Evolutionary conservation across 495 filamentous ascomycete genomes (phyloP).

Genomic region (Lasiosphaeris hirsuta): DNA sequence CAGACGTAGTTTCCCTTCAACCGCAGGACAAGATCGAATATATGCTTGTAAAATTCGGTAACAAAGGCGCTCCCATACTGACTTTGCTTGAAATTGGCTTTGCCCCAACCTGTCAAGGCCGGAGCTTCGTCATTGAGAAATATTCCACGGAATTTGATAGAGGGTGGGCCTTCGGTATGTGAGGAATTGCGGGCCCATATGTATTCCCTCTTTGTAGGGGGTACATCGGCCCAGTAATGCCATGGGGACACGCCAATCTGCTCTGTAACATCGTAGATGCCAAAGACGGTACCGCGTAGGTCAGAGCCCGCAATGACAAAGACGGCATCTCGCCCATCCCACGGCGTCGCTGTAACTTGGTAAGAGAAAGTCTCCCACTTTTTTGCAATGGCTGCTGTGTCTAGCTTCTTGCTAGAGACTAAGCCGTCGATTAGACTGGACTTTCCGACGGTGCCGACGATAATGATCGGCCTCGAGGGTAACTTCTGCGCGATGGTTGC

Average conservation of each 20-base stretch:
- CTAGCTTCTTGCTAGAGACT: constrained; percentile 43
- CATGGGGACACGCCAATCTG: constrained; percentile 64
- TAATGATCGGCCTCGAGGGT: constrained; percentile 33
- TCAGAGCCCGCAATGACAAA: constrained; percentile 62
- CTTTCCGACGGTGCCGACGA: constrained; percentile 50
- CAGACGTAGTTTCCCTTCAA: constrained; percentile 64
- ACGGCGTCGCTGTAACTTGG: constrained; percentile 48
- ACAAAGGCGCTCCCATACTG: constrained; percentile 51
- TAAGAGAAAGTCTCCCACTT: constrained; percentile 62
- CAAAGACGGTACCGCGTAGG: constrained; percentile 59
- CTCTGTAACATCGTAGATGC: constrained; percentile 60
- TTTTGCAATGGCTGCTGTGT: constrained; percentile 44
- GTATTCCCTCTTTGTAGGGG: constrained; percentile 41
- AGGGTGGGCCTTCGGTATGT: constrained; percentile 52
- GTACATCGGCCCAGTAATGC: constrained; percentile 64
- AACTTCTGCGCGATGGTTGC: constrained; percentile 25
- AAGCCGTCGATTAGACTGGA: constrained; percentile 48
- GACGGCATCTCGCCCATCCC: constrained; percentile 42
- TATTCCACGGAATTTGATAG: constrained; percentile 64
- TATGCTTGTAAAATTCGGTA: constrained; percentile 56
- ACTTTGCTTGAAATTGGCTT: constrained; percentile 26
- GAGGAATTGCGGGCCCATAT: constrained; percentile 47
- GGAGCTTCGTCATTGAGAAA: constrained; percentile 70
- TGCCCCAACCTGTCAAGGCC: constrained; percentile 58
- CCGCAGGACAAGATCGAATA: constrained; percentile 63